Percentiles rank a stretch among this genome's conserved stretches.
phyloP scores from a whole-genome alignment of 192 early-diverging fungal genomes.

The Coemansia sp. region DNA sequence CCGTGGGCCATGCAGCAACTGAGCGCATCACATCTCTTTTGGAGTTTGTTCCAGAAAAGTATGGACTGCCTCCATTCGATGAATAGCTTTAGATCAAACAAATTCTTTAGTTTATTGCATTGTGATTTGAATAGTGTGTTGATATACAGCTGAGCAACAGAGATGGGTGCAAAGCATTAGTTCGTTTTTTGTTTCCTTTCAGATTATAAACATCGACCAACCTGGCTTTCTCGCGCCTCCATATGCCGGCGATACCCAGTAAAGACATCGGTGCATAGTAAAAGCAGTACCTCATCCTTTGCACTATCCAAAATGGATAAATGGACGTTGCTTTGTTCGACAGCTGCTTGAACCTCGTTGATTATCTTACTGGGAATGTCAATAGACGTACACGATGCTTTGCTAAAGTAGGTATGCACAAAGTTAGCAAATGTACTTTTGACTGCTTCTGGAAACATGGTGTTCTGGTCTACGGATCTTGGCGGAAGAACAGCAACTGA shows the following conservation, averaged over 20 bases:
- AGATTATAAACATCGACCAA: neutral
- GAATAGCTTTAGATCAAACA: slow-evolving; percentile 4
- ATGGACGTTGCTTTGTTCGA: slow-evolving; percentile 26
- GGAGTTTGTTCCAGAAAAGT: slow-evolving; percentile 68
- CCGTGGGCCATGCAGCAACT: slow-evolving; percentile 56
- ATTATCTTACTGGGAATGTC: slow-evolving; percentile 31
- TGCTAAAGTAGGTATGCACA: slow-evolving; percentile 29
- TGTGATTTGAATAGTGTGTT: too few relatives aligned
- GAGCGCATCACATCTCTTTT: slow-evolving; percentile 63
- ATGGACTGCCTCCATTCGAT: slow-evolving; percentile 60
- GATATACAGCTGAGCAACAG: too few relatives aligned
- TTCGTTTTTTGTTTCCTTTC: neutral
- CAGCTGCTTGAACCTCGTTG: slow-evolving; percentile 22
- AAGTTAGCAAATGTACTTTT: slow-evolving; percentile 29
- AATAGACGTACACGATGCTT: slow-evolving; percentile 31
- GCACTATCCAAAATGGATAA: slow-evolving; percentile 43
- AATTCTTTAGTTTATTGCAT: too few relatives aligned
- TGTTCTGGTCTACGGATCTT: slow-evolving; percentile 18
- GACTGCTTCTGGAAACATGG: slow-evolving; percentile 34
- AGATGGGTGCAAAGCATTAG: too few relatives aligned
- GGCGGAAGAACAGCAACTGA: slow-evolving; percentile 31
- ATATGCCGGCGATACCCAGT: slow-evolving; percentile 28
- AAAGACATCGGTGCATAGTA: slow-evolving; percentile 47
- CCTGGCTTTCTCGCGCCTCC: slow-evolving; percentile 1
- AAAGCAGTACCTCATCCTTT: slow-evolving; percentile 47